These are phyloP conservation scores for Leccinum broughii DNA, from an alignment of 768 basidiomycete species.

Conservation along the genomic window DNA sequence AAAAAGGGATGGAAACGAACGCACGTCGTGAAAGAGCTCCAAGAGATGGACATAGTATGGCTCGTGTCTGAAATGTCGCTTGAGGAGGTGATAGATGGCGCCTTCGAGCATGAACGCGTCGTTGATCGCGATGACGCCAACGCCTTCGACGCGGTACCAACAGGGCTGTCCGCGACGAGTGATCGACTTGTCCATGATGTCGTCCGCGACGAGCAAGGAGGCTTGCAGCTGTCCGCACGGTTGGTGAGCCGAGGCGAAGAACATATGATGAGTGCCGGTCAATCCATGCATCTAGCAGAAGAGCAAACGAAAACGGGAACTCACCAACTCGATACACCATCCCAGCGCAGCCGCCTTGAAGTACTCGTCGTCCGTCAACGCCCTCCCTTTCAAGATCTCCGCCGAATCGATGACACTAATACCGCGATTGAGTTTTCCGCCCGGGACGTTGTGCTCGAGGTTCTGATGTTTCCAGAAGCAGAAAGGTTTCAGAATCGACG, in stretches of 20 bases:
- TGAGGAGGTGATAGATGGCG: conserved; percentile 89
- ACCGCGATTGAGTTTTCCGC: conserved; percentile 96
- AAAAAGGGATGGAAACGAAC: conserved; percentile 14
- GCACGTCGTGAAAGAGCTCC: conserved; percentile 87
- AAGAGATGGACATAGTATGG: conserved; percentile 86
- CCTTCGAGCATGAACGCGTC: conserved; percentile 95
- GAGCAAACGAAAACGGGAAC: background rate
- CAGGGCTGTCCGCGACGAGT: conserved; percentile 94
- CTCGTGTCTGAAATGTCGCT: conserved; percentile 78
- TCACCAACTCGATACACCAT: conserved; percentile 93
- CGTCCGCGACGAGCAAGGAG: conserved; percentile 89
- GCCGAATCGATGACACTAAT: conserved; percentile 93
- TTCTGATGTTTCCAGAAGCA: conserved; percentile 45
- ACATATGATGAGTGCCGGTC: background rate
- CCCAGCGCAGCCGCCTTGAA: conserved; percentile 73
- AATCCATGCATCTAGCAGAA: background rate
- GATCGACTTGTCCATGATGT: conserved; percentile 95
- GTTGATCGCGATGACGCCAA: conserved; percentile 87
- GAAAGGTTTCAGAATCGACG: background rate
- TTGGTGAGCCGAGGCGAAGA: background rate
- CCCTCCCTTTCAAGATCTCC: conserved; percentile 76
- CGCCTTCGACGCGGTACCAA: conserved; percentile 73
- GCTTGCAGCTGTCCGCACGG: conserved; percentile 61
- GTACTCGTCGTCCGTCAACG: conserved; percentile 49
- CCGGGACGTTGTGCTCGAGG: conserved; percentile 90